phyloP scores from a whole-genome alignment of 768 basidiomycete species.

The Lenzites betulinus region DNA sequence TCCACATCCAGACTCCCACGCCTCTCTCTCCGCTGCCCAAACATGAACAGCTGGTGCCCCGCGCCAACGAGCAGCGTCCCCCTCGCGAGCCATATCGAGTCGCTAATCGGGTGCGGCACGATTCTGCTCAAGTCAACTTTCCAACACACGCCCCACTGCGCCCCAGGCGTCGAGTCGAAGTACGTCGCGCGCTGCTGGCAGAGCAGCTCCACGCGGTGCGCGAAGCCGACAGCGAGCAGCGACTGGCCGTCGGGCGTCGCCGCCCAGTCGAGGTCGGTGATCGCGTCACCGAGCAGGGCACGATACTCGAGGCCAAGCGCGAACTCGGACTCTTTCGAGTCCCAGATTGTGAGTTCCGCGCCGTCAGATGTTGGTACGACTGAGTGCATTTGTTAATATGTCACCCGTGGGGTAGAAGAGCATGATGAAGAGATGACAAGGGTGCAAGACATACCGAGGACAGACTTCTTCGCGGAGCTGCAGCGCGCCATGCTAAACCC shows the following conservation, averaged over 20 bases:
- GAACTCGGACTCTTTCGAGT: constrained; percentile 93
- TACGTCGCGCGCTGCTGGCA: constrained; percentile 93
- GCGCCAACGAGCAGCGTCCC: constrained; percentile 82
- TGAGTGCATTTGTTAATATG: constrained; percentile 29
- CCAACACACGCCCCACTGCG: constrained; percentile 65
- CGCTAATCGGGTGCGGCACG: constrained; percentile 76
- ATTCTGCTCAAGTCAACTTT: constrained; percentile 74
- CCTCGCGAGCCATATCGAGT: constrained; percentile 89
- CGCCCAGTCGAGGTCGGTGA: constrained; percentile 91
- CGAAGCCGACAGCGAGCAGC: constrained; percentile 87
- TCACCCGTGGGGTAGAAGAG: not conserved
- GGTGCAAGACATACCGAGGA: constrained; percentile 58
- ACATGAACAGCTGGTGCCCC: constrained; percentile 83
- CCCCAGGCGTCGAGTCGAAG: constrained; percentile 74
- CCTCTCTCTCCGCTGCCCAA: constrained; percentile 47
- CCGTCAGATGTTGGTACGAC: constrained; percentile 63
- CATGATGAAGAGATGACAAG: too few species aligned
- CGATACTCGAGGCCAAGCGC: constrained; percentile 85
- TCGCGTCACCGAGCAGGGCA: constrained; percentile 57
- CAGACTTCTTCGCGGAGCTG: constrained; percentile 91
- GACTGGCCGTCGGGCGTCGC: constrained; percentile 89
- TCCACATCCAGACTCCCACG: not conserved
- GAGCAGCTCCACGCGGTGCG: constrained; percentile 78
- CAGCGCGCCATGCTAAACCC: constrained; percentile 75
- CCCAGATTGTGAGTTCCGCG: constrained; percentile 92